phyloP scores from a whole-genome alignment of 192 early-diverging fungal species.

The Coemansia sp. region DNA sequence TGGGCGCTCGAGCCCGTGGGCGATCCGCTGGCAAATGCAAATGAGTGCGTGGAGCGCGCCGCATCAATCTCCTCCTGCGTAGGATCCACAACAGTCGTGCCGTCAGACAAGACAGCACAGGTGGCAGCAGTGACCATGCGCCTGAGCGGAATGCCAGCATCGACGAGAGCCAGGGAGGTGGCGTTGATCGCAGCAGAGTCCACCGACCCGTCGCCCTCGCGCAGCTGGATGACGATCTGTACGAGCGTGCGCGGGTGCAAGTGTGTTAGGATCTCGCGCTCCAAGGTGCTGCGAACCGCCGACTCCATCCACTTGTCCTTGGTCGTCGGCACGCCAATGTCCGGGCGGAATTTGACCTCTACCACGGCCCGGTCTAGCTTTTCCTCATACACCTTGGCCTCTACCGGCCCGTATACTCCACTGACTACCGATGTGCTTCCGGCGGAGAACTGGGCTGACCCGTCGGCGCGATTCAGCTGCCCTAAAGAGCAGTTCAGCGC shows the following conservation, averaged over 20 bases:
- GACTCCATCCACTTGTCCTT: conserved; percentile 75
- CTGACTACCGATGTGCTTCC: conserved; percentile 75
- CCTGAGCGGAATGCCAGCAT: conserved; percentile 85
- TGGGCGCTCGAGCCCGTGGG: not conserved
- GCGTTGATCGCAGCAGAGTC: conserved; percentile 80
- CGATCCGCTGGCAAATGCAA: conserved; percentile 61
- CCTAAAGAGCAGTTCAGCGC: conserved; percentile 67
- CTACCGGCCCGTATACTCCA: conserved; percentile 83
- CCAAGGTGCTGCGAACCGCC: conserved; percentile 68
- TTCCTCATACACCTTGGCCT: conserved; percentile 83
- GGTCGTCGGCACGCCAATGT: conserved; percentile 61
- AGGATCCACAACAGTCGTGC: conserved; percentile 74
- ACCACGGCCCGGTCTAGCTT: conserved; percentile 83
- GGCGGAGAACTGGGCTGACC: conserved; percentile 78
- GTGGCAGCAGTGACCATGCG: conserved; percentile 66
- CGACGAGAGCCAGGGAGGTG: conserved; percentile 76
- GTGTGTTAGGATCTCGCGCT: conserved; percentile 69
- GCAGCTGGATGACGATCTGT: conserved; percentile 82
- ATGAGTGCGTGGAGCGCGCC: conserved; percentile 75
- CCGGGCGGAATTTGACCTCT: conserved; percentile 75
- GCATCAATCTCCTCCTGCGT: conserved; percentile 67
- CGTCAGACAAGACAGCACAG: conserved; percentile 63
- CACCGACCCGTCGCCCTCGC: conserved; percentile 83
- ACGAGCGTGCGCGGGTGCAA: conserved; percentile 86
- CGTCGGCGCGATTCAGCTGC: conserved; percentile 75